Base-by-base conservation (phyloP, 352 stramenopile genomes). In the Blastocystis sp. region DNA sequence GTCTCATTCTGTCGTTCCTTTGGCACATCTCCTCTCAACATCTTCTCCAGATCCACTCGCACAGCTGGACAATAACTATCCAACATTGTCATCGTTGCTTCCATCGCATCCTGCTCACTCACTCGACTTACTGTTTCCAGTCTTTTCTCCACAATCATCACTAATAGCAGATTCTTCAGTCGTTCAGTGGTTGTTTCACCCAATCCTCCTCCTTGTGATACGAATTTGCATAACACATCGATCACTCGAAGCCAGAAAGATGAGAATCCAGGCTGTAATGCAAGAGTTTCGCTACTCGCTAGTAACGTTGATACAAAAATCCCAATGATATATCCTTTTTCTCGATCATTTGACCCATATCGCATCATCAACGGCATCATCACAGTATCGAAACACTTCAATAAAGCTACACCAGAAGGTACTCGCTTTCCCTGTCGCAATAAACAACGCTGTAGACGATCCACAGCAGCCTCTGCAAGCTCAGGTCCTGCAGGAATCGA, bases 21-120 rank as follows among this genome's bases (percentile, higher is more conserved):
- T 13, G 50, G 50, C 13, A 59, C 50, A n/a, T 41, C 34, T 73
- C 41, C 62, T n/a, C n/a, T 73, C 41, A n/a, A 75, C 6, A 50
- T 87, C 70, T 37, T 8, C 11, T 84, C 73, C 50, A 84, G 53
- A 66, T 84, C 73, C 11, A 20, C 37, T 4, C 73, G 73, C 18
- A 84, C 68, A 8, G 73, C 23, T 9, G 73, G 73, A 69, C 73
- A 84, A 29, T 84, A 84, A 23, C 43, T 66, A 29, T 84, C 73
- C 45, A 84, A 37, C 73, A 84, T 84, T 23, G 73, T 84, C 73
- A 84, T 84, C 13, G 73, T 84, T 13, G 73, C 73, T 53, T 84
- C 73, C 73, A 84, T 34, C 26, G 62, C 55, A 43, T 84, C 53
- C 50, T 84, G 73, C 55, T 53, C 73, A 20, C 43, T 26, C n/a